Evolutionary conservation across 257 asterid species (phyloP), one percentile per base, ranked within the genome.

Genomic region (Dorcoceras hygrometricum): DNA sequence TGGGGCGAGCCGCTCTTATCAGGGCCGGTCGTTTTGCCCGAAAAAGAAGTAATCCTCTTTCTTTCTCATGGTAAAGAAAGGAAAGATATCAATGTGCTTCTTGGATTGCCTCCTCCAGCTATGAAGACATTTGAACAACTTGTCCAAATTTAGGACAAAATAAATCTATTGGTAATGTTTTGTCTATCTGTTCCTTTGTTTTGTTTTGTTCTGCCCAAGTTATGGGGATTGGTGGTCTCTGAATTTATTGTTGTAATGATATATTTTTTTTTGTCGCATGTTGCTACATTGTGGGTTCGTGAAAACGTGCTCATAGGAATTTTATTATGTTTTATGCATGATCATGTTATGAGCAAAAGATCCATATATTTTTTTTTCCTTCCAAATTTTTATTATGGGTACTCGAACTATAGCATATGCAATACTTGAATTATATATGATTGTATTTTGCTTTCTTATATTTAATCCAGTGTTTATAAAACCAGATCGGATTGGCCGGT

Each of bases 91-190:
- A 89, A 87, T 70, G 96, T 92, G 71, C 95, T 92, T 55, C 80
- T 92, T 46, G 98, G 98, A 22, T 80, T 89, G 95, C 97, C 96
- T 19, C 82, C 89, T 23, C 62, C 90, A 58, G 96, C 98, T 27
- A 89, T 92, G 97, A 75, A 82, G 73, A 83, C 73, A 18, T 92
- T 89, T 65, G 95, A 92, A 58, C 65, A 72, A 18, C 96, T 89
- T 14, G 71, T 89, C 81, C 55, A 73, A 75, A 74, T 80, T 23
- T 85, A 65, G 54, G 1, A 16, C 54, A 54, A 56, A n/a, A 18
- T 22, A 10, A 48, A 9, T 46, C 22, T 16, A 46, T 46, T 18
- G 4, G 54, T 1, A 16, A 46, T 18, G 20, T 43, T 43, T 14
- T 43, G 20, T 43, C 53, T 1, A 4, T 43, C 16, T 16, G 54